Base-by-base conservation (phyloP, 768 basidiomycete species). In the Suillus ampliporus region DNA sequence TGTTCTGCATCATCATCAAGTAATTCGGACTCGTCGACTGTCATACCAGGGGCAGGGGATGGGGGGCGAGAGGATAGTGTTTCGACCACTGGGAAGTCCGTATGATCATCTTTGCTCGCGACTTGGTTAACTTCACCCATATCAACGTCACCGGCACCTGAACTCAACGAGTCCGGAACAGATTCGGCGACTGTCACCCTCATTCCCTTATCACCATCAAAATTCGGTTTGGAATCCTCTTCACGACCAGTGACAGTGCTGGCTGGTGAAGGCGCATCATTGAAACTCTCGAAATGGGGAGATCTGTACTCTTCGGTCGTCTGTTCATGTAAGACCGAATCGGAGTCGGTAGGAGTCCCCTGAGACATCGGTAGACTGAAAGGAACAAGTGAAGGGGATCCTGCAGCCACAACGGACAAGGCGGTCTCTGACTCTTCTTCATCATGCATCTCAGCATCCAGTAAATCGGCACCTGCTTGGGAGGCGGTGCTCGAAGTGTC, bases 1-100 rank as follows among this genome's bases (percentile, higher is more conserved):
- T 75, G 71, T 14, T 83, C 80, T 58, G 84, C 83, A 17, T 76
- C 71, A 17, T 76, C 71, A 17, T 41, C 17, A 28, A 13, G 26
- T 28, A 56, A 56, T 26, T 56, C 54, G 10, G 38, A 56, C 5
- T 40, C 54, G 13, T 56, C 38, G 40, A 56, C 38, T 28, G 9
- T 23, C 40, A 56, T 56, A 28, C 26, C 54, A 26, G 38, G 38
- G n/a, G 54, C 6, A 28, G 54, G 38, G 23, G 38, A 40, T 19
- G 19, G 17, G 11, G 19, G 54, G 23, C 17, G 54, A 26, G 54
- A 40, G 13, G 54, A 40, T 40, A 17, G 17, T 28, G 54, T 56
- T 26, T 56, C 26, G 26, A 19, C 38, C 38, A 11, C 23, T 56
- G 54, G 23, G 6, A 56, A 56, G 23, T 11, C 26, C 26, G 17